Base-by-base conservation (phyloP, 805 yeast species). In the Wickerhamiella occidentalis region DNA sequence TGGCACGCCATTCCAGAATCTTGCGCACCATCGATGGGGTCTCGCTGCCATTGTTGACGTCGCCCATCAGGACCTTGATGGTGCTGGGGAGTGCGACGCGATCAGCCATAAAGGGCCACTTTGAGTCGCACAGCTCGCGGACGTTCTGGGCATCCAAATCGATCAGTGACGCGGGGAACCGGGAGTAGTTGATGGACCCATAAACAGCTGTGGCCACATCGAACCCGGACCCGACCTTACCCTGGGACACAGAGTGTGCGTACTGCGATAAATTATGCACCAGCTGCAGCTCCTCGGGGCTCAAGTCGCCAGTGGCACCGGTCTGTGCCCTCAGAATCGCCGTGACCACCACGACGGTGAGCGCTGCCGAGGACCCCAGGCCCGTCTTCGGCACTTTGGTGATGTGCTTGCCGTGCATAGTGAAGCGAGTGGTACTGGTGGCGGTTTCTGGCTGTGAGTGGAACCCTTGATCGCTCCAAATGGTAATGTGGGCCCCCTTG, bases 151-250 rank as follows among this genome's bases (percentile, higher is more conserved):
- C 29, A 77, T 49, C 53, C n/a, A 52, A 28, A 3, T 56, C 54
- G 9, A 63, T 75, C 30, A 77, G 52, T 6, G 56, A 63, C 0
- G 94, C 85, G 2, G 71, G 67, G 59, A 92, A 92, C 52, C 98
- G 70, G 40, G 76, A 72, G 64, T 92, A 92, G 5, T 79, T 72
- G 42, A 88, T 82, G 0, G 95, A 83, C 1, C 98, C 98, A 64
- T 74, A 90, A 0, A 85, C 81, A 0, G 98, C 98, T 22, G 96
- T 81, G 0, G 95, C 97, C 38, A 92, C 94, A 62, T 92, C 98
- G 64, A 92, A 92, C 0, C 98, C 98, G 2, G 96, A 86, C 0
- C 98, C 98, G 22, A 92, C 80, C 64, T 92, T 92, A 28, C 85
- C 85, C 64, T 92, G 98, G 2, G 98, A 97, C 51, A 77, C 74